Evolutionary conservation across 1,284 basidiomycete genomes (phyloP).

Genomic region (Inonotus obliquus): DNA sequence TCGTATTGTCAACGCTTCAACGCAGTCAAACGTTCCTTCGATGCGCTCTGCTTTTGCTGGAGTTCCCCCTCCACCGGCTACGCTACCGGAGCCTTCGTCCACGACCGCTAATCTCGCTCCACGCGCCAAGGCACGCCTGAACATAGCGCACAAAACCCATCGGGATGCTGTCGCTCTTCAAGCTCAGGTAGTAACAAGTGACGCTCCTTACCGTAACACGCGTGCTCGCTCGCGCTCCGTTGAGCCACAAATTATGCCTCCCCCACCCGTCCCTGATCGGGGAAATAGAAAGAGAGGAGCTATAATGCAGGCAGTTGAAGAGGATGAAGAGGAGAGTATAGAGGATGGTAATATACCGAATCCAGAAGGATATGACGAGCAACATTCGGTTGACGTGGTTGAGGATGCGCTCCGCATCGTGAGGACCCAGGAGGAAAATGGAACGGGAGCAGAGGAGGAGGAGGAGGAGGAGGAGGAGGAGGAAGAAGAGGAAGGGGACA

Average conservation of each 20-base stretch:
- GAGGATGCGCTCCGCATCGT: constrained; percentile 1
- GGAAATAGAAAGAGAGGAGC: neutral
- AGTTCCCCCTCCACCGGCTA: too few relatives aligned
- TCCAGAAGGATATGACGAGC: neutral
- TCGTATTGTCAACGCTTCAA: too few relatives aligned
- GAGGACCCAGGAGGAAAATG: neutral
- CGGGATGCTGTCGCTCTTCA: neutral
- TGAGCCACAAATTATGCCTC: constrained; percentile 6
- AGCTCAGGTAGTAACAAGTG: neutral
- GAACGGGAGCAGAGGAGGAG: neutral
- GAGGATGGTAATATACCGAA: neutral
- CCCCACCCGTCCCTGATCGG: neutral
- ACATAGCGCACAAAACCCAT: too few relatives aligned
- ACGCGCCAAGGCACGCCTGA: too few relatives aligned
- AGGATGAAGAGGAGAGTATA: neutral
- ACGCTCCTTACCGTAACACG: constrained; percentile 14
- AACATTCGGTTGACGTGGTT: constrained; percentile 11
- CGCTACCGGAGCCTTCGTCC: too few relatives aligned
- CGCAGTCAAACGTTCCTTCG: too few relatives aligned
- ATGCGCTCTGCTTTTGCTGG: too few relatives aligned
- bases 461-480: constrained; percentile 2
- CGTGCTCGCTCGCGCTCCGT: constrained; percentile 11
- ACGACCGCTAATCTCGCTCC: too few relatives aligned
- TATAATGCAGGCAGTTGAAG: neutral
- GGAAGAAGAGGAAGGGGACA: constrained; percentile 4